Conservation (phyloP, 1,284 basidiomycete genomes). For the Trametes hirsuta region DNA sequence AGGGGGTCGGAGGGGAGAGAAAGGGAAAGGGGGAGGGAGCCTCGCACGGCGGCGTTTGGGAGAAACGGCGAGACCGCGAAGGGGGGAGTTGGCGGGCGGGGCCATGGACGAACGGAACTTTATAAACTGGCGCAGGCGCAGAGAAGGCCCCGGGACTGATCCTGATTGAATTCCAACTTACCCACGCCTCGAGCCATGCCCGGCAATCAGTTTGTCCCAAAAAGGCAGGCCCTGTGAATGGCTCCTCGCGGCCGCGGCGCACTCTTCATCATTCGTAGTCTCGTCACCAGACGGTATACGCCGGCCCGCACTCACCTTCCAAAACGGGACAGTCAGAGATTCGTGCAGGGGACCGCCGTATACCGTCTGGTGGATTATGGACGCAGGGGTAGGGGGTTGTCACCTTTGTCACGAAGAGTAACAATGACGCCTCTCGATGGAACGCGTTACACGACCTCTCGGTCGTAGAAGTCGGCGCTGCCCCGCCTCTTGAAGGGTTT, state of each 20-base stretch:
- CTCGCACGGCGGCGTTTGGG: constrained; percentile 10
- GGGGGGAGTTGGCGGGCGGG: neutral
- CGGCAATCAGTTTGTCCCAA: constrained; percentile 8
- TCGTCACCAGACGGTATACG: no score
- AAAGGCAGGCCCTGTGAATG: constrained; percentile 4
- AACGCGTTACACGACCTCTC: no score
- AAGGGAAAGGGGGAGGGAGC: neutral
- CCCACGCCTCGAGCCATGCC: neutral
- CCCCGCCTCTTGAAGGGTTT: no score
- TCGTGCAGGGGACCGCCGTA: no score
- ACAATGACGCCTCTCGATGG: no score
- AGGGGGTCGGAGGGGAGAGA: neutral
- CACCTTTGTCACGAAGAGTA: no score
- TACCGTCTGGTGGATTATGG: no score
- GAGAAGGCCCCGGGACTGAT: neutral
- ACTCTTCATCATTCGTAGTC: constrained; percentile 2
- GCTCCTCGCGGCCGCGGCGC: constrained; percentile 2
- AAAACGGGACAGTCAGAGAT: no score
- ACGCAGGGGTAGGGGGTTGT: no score
- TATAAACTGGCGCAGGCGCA: constrained; percentile 3
- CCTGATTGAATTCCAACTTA: neutral
- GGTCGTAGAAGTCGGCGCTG: no score
- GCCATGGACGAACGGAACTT: neutral
- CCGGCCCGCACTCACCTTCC: no score
- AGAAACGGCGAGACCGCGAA: constrained; percentile 13